These are phyloP conservation scores for Bipolaris gigantea DNA, from an alignment of 2,329 filamentous ascomycete genomes.

Conservation along the genomic window DNA sequence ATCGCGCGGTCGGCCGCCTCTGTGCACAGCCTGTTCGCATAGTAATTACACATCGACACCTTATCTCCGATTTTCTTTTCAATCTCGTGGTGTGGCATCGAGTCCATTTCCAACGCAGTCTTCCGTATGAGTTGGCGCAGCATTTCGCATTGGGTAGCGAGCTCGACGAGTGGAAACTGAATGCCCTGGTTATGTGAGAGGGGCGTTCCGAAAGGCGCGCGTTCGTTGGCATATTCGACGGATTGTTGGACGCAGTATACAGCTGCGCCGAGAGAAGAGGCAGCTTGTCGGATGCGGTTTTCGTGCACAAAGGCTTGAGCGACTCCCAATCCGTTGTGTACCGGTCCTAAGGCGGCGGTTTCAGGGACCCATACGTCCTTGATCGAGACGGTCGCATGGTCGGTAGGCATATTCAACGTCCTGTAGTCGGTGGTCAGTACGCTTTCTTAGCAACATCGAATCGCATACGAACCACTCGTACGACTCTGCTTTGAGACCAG, in stretches of 20 bases:
- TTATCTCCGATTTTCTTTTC: conserved; percentile 63
- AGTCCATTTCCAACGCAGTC: conserved; percentile 65
- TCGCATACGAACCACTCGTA: conserved; percentile 55
- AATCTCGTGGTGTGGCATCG: conserved; percentile 56
- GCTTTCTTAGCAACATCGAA: background rate
- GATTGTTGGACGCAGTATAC: conserved; percentile 62
- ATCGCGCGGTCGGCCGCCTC: conserved; percentile 65
- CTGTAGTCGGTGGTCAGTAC: conserved; percentile 23
- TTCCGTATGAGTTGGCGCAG: conserved; percentile 62
- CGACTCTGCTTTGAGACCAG: conserved; percentile 58
- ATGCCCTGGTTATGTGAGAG: conserved; percentile 64
- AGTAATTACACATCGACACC: conserved; percentile 68
- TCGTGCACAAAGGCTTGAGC: conserved; percentile 69
- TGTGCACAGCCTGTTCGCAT: conserved; percentile 62
- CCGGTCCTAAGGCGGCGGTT: conserved; percentile 55
- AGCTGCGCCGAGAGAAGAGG: conserved; percentile 61
- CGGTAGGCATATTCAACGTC: conserved; percentile 69
- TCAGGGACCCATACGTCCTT: conserved; percentile 60
- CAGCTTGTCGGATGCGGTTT: conserved; percentile 67
- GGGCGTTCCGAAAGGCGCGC: conserved; percentile 59
- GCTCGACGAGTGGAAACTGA: conserved; percentile 65
- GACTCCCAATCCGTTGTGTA: conserved; percentile 60
- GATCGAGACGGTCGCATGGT: conserved; percentile 63
- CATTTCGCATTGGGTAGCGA: conserved; percentile 65
- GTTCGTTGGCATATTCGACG: conserved; percentile 58